A percentile compares a stretch with the other conserved stretches of the same genome.
Conservation (phyloP, 2,329 filamentous ascomycete species). For the Colletotrichum orchidophilum region DNA sequence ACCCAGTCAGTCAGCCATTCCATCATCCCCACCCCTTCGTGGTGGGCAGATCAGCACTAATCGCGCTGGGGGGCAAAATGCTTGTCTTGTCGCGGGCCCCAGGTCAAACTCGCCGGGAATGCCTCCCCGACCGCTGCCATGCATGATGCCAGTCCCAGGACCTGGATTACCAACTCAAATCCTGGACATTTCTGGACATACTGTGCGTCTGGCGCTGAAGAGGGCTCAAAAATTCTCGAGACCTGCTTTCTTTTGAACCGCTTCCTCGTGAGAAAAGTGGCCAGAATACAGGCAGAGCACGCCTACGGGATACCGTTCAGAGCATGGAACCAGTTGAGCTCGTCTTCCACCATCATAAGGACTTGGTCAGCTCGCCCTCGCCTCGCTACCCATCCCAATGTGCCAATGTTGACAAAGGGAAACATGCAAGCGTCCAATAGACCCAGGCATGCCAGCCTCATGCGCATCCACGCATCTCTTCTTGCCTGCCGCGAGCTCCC, state of each 20-base stretch:
- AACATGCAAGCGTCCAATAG: neutral
- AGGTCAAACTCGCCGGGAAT: neutral
- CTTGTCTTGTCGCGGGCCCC: neutral
- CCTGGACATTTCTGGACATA: neutral
- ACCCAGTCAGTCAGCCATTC: neutral
- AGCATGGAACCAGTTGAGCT: too few relatives aligned
- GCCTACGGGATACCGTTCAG: too few relatives aligned
- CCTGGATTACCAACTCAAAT: neutral
- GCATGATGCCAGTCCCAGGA: neutral
- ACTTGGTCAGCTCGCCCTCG: too few relatives aligned
- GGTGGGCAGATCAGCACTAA: slow-evolving; percentile 11
- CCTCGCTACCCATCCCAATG: too few relatives aligned
- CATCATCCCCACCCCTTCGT: neutral
- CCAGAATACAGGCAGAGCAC: too few relatives aligned
- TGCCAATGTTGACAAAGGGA: too few relatives aligned
- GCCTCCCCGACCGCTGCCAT: neutral
- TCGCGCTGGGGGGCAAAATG: neutral
- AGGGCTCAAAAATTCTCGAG: too few relatives aligned
- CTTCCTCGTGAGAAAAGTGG: too few relatives aligned
- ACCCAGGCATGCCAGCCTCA: too few relatives aligned
- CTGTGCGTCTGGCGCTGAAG: neutral
- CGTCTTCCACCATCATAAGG: too few relatives aligned
- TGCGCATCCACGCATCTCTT: neutral
- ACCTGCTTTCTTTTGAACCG: too few relatives aligned
- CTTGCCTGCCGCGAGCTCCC: slow-evolving; percentile 2